Evolutionary conservation across 176 grass and related monocot genomes (phyloP).

Genomic region (Bromus sterilis): DNA sequence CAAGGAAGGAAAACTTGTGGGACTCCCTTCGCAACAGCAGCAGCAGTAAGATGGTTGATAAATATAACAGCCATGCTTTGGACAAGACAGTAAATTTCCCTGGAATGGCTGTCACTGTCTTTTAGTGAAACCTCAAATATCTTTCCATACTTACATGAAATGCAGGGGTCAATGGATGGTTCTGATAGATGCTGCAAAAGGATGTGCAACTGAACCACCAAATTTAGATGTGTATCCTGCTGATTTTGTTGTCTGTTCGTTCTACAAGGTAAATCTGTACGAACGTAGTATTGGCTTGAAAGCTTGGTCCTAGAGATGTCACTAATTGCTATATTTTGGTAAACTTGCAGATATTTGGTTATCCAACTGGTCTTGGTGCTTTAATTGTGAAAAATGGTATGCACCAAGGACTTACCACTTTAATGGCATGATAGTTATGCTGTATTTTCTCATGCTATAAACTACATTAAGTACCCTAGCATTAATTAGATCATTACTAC

Average conservation of each 20-base stretch:
- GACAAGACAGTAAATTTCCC: not conserved
- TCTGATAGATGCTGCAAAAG: constrained; percentile 98
- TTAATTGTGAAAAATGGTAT: constrained; percentile 85
- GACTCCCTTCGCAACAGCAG: constrained; percentile 11
- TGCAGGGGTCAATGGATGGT: constrained; percentile 73
- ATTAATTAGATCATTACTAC: not conserved
- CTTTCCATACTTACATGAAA: constrained; percentile 13
- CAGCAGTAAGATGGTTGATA: constrained; percentile 49
- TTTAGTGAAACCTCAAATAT: not conserved
- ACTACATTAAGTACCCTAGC: not conserved
- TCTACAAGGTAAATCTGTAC: constrained; percentile 77
- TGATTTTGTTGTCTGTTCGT: constrained; percentile 95
- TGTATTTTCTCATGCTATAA: constrained; percentile 5
- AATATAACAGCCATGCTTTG: not conserved
- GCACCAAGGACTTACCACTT: constrained; percentile 9
- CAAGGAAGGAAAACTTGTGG: constrained; percentile 55
- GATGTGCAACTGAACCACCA: constrained; percentile 82
- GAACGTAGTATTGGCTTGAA: constrained; percentile 3
- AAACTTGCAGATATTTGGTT: constrained; percentile 88
- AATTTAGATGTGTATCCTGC: constrained; percentile 63
- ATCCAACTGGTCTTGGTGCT: constrained; percentile 95
- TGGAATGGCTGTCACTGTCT: not conserved
- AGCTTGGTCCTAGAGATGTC: constrained; percentile 5
- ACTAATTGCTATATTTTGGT: constrained; percentile 22
- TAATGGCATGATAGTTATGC: not conserved